These are phyloP conservation scores for Phytophthora colocasiae DNA, from an alignment of 352 stramenopile species.

Conservation along the genomic window DNA sequence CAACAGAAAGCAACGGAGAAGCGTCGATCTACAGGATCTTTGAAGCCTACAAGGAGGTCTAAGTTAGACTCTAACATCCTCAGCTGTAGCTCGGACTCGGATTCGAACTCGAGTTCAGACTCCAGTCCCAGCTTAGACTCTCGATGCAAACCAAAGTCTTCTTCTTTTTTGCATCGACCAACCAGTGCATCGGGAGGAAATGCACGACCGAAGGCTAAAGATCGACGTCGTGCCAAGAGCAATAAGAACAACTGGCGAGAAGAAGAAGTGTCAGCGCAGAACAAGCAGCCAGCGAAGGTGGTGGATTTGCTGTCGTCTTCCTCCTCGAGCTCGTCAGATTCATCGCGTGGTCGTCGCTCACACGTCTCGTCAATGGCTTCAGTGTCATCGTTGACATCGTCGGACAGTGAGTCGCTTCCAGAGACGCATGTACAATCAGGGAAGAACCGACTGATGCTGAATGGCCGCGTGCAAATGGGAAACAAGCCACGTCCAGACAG, in stretches of 20 bases:
- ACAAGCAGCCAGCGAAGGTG: conserved; percentile 9
- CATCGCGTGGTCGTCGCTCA: background rate
- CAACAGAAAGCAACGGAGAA: background rate
- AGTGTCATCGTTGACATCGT: conserved; percentile 19
- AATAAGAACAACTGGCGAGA: background rate
- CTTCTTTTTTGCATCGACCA: background rate
- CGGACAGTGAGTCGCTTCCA: conserved; percentile 4
- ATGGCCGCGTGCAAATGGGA: conserved; percentile 7
- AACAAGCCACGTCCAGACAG: background rate
- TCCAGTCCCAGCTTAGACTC: conserved; percentile 2
- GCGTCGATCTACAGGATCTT: background rate
- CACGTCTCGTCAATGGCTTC: conserved; percentile 14
- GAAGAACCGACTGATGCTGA: conserved; percentile 23
- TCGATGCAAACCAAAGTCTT: background rate
- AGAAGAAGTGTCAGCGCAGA: background rate
- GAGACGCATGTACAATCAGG: background rate
- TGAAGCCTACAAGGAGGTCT: conserved; percentile 4
- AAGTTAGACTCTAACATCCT: no score
- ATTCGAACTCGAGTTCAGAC: conserved; percentile 2
- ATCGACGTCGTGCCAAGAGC: background rate
- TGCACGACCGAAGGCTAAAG: background rate
- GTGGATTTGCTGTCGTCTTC: conserved; percentile 36
- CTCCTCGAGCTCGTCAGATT: conserved; percentile 29
- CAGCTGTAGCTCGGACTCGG: background rate
- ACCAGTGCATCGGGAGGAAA: background rate